These are phyloP conservation scores for Gnomoniopsis sp. DNA, from an alignment of 2,329 filamentous ascomycete species.

Conservation along the genomic window DNA sequence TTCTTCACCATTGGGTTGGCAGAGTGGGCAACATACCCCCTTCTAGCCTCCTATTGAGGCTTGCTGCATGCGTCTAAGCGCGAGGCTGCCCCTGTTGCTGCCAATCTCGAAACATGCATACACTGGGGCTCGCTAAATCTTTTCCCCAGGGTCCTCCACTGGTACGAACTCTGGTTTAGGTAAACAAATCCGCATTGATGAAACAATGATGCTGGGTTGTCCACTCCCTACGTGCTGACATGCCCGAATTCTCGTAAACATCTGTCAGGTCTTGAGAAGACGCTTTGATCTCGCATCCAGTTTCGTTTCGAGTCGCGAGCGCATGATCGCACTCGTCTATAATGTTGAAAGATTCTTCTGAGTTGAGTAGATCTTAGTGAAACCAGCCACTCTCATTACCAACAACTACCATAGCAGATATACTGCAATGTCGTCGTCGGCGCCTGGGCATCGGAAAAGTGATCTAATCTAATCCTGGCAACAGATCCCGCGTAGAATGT, in stretches of 20 bases:
- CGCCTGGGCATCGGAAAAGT: too few relatives aligned
- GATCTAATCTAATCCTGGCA: too few relatives aligned
- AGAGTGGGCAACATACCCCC: not conserved
- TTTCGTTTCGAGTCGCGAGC: too few relatives aligned
- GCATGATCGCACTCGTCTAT: too few relatives aligned
- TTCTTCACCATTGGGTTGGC: not conserved
- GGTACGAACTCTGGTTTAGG: not conserved
- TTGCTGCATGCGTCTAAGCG: not conserved
- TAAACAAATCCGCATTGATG: not conserved
- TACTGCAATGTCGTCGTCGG: too few relatives aligned
- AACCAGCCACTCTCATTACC: too few relatives aligned
- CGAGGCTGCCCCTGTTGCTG: not conserved
- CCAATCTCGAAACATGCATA: not conserved
- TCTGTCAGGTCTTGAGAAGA: not conserved
- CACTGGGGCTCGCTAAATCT: not conserved
- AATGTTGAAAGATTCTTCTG: too few relatives aligned
- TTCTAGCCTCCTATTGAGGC: not conserved
- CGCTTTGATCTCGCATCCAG: too few relatives aligned
- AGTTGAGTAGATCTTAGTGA: too few relatives aligned
- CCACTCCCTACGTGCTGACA: not conserved
- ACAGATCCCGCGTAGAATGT: too few relatives aligned
- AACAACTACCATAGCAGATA: too few relatives aligned
- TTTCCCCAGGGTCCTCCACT: not conserved
- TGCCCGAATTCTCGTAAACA: not conserved
- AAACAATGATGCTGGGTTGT: not conserved